These are phyloP conservation scores for Marasmius oreades DNA, from an alignment of 1,284 basidiomycete species.

Conservation along the genomic window DNA sequence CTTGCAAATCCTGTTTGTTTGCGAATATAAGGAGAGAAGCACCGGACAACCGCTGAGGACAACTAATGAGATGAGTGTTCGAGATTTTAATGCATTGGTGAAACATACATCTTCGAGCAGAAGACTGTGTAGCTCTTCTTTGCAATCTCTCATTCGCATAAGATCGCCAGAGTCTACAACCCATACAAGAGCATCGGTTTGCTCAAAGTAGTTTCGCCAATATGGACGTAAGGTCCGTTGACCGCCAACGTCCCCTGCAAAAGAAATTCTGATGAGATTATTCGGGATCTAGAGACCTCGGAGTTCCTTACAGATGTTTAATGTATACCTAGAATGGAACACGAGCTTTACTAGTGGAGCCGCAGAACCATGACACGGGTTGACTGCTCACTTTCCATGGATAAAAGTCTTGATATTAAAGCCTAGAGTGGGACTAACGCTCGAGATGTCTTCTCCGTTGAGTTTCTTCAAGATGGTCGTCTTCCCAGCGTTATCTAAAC, in stretches of 20 bases:
- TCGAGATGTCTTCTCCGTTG: conserved; percentile 85
- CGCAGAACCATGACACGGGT: conserved; percentile 18
- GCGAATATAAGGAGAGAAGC: conserved; percentile 96
- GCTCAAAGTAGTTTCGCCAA: conserved; percentile 99
- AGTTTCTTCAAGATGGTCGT: conserved; percentile 97
- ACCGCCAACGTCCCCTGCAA: conserved; percentile 94
- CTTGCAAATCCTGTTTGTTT: conserved; percentile 97
- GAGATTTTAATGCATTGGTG: conserved; percentile 8
- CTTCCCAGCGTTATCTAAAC: conserved; percentile 99
- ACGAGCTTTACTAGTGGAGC: conserved; percentile 3
- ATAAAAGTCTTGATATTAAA: conserved; percentile 98
- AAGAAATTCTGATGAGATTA: conserved; percentile 2
- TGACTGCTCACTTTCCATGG: conserved; percentile 73
- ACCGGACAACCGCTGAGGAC: conserved; percentile 78
- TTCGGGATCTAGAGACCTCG: conserved; percentile 16
- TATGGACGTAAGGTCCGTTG: conserved; percentile 95
- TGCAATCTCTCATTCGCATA: conserved; percentile 87
- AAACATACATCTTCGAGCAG: conserved; percentile 87
- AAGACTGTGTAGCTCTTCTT: conserved; percentile 80
- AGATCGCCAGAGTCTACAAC: conserved; percentile 96
- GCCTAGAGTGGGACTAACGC: conserved; percentile 91
- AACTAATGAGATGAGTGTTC: conserved; percentile 12
- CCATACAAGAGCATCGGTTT: conserved; percentile 98
- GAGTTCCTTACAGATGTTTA: conserved; percentile 81
- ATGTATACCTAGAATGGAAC: conserved; percentile 64